Conservation (phyloP, 768 basidiomycete species). For the Polyporus arcularius region DNA sequence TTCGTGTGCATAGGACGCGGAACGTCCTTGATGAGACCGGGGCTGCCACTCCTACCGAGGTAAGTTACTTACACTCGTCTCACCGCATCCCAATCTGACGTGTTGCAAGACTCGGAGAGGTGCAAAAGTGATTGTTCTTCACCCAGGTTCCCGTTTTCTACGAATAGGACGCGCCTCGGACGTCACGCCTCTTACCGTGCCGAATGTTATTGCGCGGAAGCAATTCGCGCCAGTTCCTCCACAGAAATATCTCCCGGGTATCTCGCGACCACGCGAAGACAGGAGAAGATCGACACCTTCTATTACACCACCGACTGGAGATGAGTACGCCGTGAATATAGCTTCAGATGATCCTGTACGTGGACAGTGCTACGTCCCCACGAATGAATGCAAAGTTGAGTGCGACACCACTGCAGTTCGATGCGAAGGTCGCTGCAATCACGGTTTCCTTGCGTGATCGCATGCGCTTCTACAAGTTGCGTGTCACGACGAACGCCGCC, state of each 20-base stretch:
- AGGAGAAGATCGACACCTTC: constrained; percentile 25
- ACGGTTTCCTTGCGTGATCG: constrained; percentile 73
- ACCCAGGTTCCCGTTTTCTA: constrained; percentile 73
- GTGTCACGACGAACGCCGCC: constrained; percentile 69
- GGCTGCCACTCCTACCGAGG: constrained; percentile 30
- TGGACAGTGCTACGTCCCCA: constrained; percentile 4
- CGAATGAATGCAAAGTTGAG: not conserved
- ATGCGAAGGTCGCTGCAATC: constrained; percentile 73
- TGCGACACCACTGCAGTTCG: constrained; percentile 49
- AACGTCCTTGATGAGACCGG: constrained; percentile 40
- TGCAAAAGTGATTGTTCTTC: constrained; percentile 76
- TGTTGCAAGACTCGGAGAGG: constrained; percentile 56
- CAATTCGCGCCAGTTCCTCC: constrained; percentile 45
- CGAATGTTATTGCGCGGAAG: constrained; percentile 74
- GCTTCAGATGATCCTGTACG: constrained; percentile 67
- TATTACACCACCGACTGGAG: constrained; percentile 35
- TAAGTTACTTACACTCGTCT: constrained; percentile 14
- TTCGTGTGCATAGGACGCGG: constrained; percentile 48
- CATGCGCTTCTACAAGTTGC: constrained; percentile 85
- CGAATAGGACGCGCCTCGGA: constrained; percentile 79
- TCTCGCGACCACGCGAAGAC: constrained; percentile 55
- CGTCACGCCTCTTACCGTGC: constrained; percentile 66
- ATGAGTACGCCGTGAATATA: constrained; percentile 51
- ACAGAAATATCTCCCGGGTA: constrained; percentile 47
- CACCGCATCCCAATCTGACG: constrained; percentile 22